A percentile compares a stretch with the other conserved stretches of the same genome.
These are phyloP conservation scores for Mycena belliarum DNA, from an alignment of 768 basidiomycete species.

Conservation along the genomic window DNA sequence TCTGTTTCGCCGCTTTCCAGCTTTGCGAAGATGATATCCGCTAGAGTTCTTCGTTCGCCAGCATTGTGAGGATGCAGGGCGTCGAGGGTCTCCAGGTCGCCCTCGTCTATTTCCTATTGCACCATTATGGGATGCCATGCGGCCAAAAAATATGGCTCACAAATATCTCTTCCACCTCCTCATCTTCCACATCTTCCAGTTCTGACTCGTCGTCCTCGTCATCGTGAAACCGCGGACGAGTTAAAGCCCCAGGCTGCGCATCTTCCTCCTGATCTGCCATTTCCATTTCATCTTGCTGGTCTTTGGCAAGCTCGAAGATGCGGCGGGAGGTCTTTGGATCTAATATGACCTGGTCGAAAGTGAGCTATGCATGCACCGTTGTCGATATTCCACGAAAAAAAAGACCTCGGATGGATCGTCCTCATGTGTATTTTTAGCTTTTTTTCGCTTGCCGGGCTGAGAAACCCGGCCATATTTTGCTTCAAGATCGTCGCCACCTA, in stretches of 20 bases:
- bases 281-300: slow-evolving; percentile 90
- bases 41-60: slow-evolving; percentile 80
- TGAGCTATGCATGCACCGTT: slow-evolving; percentile 4
- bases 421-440: slow-evolving; percentile 44
- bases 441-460: slow-evolving; percentile 74
- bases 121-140: neutral
- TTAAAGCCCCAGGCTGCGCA: slow-evolving; percentile 30
- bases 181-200: slow-evolving; percentile 41
- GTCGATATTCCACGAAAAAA: slow-evolving; percentile 18
- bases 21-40: slow-evolving; percentile 96
- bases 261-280: slow-evolving; percentile 60
- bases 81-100: slow-evolving; percentile 85
- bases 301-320: slow-evolving; percentile 89
- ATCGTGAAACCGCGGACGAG: slow-evolving; percentile 41
- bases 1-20: slow-evolving; percentile 66
- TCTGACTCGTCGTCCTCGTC: slow-evolving; percentile 58
- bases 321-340: slow-evolving; percentile 82
- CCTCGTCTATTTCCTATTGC: slow-evolving; percentile 82
- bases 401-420: slow-evolving; percentile 55
- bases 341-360: slow-evolving; percentile 55
- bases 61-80: slow-evolving; percentile 74
- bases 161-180: slow-evolving; percentile 63
- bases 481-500: slow-evolving; percentile 74
- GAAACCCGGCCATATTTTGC: slow-evolving; percentile 80
- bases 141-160: slow-evolving; percentile 38